Evolutionary conservation across 2,329 filamentous ascomycete species (phyloP).

Genomic region (Chalara sp.): DNA sequence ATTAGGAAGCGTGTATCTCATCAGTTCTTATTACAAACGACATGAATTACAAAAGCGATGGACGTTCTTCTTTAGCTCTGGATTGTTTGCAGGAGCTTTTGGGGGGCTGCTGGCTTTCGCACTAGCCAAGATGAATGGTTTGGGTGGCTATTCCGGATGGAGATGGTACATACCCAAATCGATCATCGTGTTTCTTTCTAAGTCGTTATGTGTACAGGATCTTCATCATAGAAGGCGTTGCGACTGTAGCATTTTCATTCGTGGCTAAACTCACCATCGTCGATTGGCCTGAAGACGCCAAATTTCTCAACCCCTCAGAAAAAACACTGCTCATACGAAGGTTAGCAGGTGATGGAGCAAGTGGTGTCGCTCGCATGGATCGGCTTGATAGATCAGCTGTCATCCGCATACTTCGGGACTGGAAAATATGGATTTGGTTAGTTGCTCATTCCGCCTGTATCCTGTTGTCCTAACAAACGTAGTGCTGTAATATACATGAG

Average conservation of each 20-base stretch:
- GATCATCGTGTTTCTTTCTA: neutral
- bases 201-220: constrained; percentile 25
- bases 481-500: constrained; percentile 49
- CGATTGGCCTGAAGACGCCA: constrained; percentile 35
- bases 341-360: constrained; percentile 13
- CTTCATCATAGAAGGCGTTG: constrained; percentile 38
- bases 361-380: constrained; percentile 18
- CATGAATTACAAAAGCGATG: constrained; percentile 44
- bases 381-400: constrained; percentile 28
- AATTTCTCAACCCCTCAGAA: constrained; percentile 35
- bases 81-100: constrained; percentile 47
- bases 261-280: constrained; percentile 39
- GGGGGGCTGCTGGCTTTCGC: constrained; percentile 49
- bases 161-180: constrained; percentile 37
- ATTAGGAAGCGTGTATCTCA: constrained; percentile 31
- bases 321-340: constrained; percentile 19
- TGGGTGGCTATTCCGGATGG: constrained; percentile 34
- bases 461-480: neutral
- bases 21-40: constrained; percentile 42
- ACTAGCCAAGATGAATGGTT: constrained; percentile 43
- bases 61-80: constrained; percentile 46
- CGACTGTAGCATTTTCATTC: constrained; percentile 26
- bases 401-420: constrained; percentile 36
- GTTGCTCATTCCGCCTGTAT: neutral
- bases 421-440: constrained; percentile 33